Percentiles rank a stretch among this genome's conserved stretches.
Conservation (phyloP, 495 filamentous ascomycete species). For the Xylaria palmicola region DNA sequence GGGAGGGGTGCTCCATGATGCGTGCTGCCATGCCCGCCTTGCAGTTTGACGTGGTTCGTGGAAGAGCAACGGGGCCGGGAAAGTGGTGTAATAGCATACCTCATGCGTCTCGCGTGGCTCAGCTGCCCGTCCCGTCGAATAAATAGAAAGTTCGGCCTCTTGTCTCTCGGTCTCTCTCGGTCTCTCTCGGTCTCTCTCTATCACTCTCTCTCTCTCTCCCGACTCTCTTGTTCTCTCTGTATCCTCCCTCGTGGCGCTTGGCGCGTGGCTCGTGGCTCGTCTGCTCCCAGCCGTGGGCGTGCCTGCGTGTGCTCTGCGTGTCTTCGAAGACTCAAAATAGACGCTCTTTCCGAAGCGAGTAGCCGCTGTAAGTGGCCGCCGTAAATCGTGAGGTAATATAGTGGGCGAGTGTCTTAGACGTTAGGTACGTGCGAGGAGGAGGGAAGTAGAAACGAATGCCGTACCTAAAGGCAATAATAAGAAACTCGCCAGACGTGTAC, state of each 20-base stretch:
- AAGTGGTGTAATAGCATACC: slow-evolving; percentile 32
- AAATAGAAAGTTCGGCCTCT: slow-evolving; percentile 3
- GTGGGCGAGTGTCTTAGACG: slow-evolving; percentile 12
- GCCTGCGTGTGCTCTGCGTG: neutral
- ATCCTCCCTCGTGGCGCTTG: too few relatives aligned
- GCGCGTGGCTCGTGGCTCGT: neutral
- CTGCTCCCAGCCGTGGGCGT: neutral
- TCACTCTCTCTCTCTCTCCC: neutral
- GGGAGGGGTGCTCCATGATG: slow-evolving; percentile 24
- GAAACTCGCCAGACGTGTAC: slow-evolving; percentile 3
- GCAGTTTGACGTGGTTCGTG: slow-evolving; percentile 3
- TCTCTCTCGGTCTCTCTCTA: neutral
- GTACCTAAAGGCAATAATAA: slow-evolving; percentile 2
- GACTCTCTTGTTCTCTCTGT: neutral
- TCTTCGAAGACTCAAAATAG: neutral
- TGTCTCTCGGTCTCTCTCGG: neutral
- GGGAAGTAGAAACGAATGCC: neutral
- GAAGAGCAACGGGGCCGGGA: slow-evolving; percentile 21
- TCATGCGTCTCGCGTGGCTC: slow-evolving; percentile 31
- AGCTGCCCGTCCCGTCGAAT: slow-evolving; percentile 28
- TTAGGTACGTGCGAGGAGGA: slow-evolving; percentile 12
- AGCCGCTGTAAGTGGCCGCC: neutral
- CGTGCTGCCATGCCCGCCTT: slow-evolving; percentile 19
- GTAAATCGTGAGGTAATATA: slow-evolving; percentile 1
- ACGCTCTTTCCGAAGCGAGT: slow-evolving; percentile 11